These are phyloP conservation scores for Endocladia muricata DNA, from an alignment of 31 red algal genomes.

Conservation along the genomic window DNA sequence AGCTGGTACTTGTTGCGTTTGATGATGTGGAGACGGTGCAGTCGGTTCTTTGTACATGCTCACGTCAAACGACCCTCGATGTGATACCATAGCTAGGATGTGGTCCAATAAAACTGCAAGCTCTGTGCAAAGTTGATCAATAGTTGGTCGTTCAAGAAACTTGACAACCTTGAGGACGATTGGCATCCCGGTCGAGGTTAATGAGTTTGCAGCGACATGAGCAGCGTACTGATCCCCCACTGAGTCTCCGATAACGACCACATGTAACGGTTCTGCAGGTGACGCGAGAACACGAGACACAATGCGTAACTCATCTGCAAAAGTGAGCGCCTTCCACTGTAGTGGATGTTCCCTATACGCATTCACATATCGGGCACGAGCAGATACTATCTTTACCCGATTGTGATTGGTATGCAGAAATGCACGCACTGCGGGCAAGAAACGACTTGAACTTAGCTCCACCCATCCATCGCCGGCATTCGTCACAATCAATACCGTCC, in stretches of 20 bases:
- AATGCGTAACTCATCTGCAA: constrained; percentile 68
- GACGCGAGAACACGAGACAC: constrained; percentile 5
- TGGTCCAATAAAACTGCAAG: constrained; percentile 72
- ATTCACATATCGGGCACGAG: constrained; percentile 75
- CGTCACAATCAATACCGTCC: constrained; percentile 81
- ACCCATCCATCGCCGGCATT: constrained; percentile 98
- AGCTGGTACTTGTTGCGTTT: no score
- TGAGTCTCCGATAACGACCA: constrained; percentile 83
- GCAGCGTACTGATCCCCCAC: constrained; percentile 87
- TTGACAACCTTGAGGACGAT: constrained; percentile 87
- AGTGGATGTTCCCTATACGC: constrained; percentile 63
- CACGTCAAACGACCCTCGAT: constrained; percentile 46
- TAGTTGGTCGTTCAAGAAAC: constrained; percentile 82
- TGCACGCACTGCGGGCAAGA: constrained; percentile 83
- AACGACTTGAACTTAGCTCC: constrained; percentile 77
- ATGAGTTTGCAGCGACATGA: constrained; percentile 47
- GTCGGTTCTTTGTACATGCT: constrained; percentile 76
- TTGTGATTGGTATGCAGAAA: constrained; percentile 66
- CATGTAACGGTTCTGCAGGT: constrained; percentile 48
- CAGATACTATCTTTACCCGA: constrained; percentile 76
- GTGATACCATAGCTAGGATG: constrained; percentile 42
- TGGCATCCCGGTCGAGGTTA: constrained; percentile 22
- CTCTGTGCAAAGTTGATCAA: constrained; percentile 76
- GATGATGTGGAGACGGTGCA: no score
- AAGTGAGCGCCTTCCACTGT: constrained; percentile 91